Conservation (phyloP, 805 yeast genomes). For the Pichia phayaonensis region DNA sequence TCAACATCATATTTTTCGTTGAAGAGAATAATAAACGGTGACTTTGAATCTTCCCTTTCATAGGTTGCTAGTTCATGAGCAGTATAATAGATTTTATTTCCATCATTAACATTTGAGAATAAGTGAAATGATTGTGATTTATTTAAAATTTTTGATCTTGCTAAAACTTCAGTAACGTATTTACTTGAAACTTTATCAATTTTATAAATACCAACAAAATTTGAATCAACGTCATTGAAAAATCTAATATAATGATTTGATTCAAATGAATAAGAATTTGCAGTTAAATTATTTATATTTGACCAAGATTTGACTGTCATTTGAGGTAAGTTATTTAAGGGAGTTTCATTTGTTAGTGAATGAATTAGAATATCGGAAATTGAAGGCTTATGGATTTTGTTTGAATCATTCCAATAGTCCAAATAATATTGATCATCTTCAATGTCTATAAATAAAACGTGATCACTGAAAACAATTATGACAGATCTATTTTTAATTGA, state of each 20-base stretch:
- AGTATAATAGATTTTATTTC: constrained; percentile 43
- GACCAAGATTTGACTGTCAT: constrained; percentile 67
- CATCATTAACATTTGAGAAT: constrained; percentile 41
- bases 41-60: constrained; percentile 44
- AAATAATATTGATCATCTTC: constrained; percentile 35
- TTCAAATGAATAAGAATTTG: constrained; percentile 34
- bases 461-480: constrained; percentile 75
- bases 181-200: constrained; percentile 21
- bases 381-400: constrained; percentile 40
- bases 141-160: constrained; percentile 64
- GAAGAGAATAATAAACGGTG: constrained; percentile 60
- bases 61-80: constrained; percentile 60
- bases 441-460: constrained; percentile 56
- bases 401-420: constrained; percentile 11
- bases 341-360: constrained; percentile 78
- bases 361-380: constrained; percentile 83
- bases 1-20: constrained; percentile 41
- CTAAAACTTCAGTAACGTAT: constrained; percentile 47
- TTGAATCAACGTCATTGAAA: constrained; percentile 15
- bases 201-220: constrained; percentile 18
- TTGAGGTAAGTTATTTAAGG: constrained; percentile 57
- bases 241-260: constrained; percentile 21
- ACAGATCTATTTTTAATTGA: constrained; percentile 39
- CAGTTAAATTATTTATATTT: constrained; percentile 46
- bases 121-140: constrained; percentile 84